Evolutionary conservation across 2,329 filamentous ascomycete species (phyloP), one percentile per base, ranked within the genome.

Genomic region (Amauroascus niger): DNA sequence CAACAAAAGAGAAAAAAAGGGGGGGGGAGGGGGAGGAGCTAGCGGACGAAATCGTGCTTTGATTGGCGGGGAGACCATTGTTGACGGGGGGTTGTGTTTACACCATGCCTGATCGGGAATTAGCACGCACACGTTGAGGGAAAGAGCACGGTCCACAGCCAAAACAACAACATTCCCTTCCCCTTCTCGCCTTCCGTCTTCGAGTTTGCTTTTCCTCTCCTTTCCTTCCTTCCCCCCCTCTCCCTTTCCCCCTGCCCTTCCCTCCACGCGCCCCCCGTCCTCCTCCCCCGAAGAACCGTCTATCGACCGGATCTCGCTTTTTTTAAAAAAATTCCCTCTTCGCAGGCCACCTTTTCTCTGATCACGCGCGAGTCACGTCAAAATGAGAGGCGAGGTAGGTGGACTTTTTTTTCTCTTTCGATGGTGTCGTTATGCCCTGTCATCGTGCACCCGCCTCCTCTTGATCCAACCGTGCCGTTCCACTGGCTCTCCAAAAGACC

Each of bases 351-450:
- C 41, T 22, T 20, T 44, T 43, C 14, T 35, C 48, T 49, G 30
- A n/a, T n/a, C 20, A 16, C 40, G 6, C 22, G 39, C 33, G 26
- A 47, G n/a, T 45, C 47, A 6, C 24, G 52, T 53, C 62, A 68
- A 45, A 49, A 69, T 69, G 67, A 61, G 66, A 63, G 67, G 67
- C 62, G 67, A 69, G 63, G 67, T 69, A 65, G 30, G 52, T 54
- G 7, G 33, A 8, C 5, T 35, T n/a, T n/a, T n/a, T n/a, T n/a
- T n/a, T n/a, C n/a, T n/a, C n/a, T n/a, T n/a, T 30, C 49, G 32
- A 44, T 43, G 37, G 32, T 55, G 49, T 62, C 14, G 4, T 18
- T 39, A 18, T 2, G 35, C 35, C 35, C 13, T 35, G 7, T 5
- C 35, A 16, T 14, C 62, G 60, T 61, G 61, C 7, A 13, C 16